Base-by-base conservation (phyloP, 176 grass and related monocot genomes). In the Carex myosuroides region DNA sequence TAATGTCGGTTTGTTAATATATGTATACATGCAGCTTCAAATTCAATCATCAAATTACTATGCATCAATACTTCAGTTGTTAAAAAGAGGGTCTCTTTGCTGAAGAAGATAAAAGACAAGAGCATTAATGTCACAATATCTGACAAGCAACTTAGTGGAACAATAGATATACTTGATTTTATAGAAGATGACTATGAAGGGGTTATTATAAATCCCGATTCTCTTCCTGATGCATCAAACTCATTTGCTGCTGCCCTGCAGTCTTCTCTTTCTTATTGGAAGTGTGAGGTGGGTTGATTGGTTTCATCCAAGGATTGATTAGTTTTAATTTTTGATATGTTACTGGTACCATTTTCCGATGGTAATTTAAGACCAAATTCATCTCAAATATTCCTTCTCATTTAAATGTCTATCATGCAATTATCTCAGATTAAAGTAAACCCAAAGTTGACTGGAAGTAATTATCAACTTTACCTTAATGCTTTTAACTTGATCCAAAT, bases 101-200 rank as follows among this genome's bases (percentile, higher is more conserved):
- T 52, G 79, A 30, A 54, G 65, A 89, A 65, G 44, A 84, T 62
- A 70, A 57, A 67, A 82, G 70, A 64, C 41, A 83, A 21, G 35
- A 79, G 52, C 57, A 69, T 60, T 76, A 86, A 91, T 82, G 83
- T 54, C 71, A 61, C 76, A 72, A 83, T 80, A 57, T 74, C 70
- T 44, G 75, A 75, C 79, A 85, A 75, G 46, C 81, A 77, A 62
- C 62, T 90, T 17, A 70, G 63, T 87, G 61, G 21, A 81, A 87
- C 39, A 76, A 58, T 75, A 20, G 85, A 91, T 67, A 17, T 89
- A 70, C 79, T 95, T 44, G 85, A 92, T 86, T 89, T 84, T 79
- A 81, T 74, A 44, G 85, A 91, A 83, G 93, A 96, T 86, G 90
- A 96, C 52, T 95, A 90, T 81, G 88, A 79, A 79, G 90, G 89